Conservation (phyloP, 257 asterid species). For the Knoxia roxburghii region DNA sequence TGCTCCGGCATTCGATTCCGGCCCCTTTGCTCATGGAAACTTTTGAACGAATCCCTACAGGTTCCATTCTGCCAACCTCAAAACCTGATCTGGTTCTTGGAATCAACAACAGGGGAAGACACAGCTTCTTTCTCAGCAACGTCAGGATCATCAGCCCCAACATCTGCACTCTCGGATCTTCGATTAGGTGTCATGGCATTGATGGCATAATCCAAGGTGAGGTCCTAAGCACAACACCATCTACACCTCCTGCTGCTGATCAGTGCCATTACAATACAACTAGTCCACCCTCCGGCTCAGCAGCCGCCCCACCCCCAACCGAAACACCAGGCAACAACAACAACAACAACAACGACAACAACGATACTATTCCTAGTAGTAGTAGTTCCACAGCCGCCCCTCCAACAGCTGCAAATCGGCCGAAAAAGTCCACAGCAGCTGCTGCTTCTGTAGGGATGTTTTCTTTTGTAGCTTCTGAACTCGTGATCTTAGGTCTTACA, state of each 20-base stretch:
- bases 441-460: not conserved
- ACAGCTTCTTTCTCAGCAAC: constrained; percentile 51
- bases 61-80: constrained; percentile 60
- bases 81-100: constrained; percentile 40
- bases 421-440: constrained; percentile 10
- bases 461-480: not conserved
- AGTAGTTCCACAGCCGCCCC: not conserved
- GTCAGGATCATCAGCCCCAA: constrained; percentile 55
- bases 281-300: not conserved
- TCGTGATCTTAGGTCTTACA: not conserved
- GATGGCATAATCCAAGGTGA: constrained; percentile 44
- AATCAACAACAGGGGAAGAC: constrained; percentile 43
- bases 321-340: not conserved
- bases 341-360: not conserved
- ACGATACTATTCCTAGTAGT: not conserved
- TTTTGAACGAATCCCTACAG: constrained; percentile 53
- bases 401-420: not conserved
- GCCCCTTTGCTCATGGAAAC: constrained; percentile 54
- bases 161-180: constrained; percentile 45
- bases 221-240: not conserved
- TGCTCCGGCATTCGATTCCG: constrained; percentile 66
- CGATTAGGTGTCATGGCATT: constrained; percentile 73
- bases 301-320: not conserved
- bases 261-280: not conserved
- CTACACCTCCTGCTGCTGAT: not conserved